Evolutionary conservation across 1,284 basidiomycete species (phyloP).

Genomic region (Rugosomyces carneus): DNA sequence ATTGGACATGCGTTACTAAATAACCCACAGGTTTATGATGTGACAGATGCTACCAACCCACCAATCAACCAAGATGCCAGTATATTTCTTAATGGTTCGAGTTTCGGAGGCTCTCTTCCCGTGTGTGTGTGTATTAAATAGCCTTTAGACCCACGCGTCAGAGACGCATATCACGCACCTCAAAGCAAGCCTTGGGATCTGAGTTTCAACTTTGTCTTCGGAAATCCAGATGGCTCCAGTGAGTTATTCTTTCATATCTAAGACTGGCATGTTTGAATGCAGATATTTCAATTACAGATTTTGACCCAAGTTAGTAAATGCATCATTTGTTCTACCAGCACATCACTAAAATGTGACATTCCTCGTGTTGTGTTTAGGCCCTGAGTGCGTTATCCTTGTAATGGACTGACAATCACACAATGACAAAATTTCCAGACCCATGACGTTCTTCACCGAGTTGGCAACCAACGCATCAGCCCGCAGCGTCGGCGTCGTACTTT

Average conservation of each 20-base stretch:
- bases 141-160: slow-evolving; percentile 41
- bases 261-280: not conserved
- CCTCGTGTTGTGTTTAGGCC: slow-evolving; percentile 23
- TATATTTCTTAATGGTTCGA: slow-evolving; percentile 57
- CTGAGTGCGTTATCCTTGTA: slow-evolving; percentile 34
- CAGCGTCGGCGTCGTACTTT: slow-evolving; percentile 49
- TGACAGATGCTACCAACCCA: slow-evolving; percentile 49
- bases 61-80: slow-evolving; percentile 39
- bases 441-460: slow-evolving; percentile 57
- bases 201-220: slow-evolving; percentile 45
- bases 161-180: slow-evolving; percentile 63
- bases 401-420: not conserved
- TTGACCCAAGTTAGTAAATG: slow-evolving; percentile 32
- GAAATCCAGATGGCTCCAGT: slow-evolving; percentile 22
- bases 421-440: slow-evolving; percentile 39
- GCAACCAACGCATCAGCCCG: slow-evolving; percentile 53
- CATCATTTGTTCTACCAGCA: not conserved
- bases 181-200: slow-evolving; percentile 53
- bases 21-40: slow-evolving; percentile 39
- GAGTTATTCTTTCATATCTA: not conserved
- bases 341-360: not conserved
- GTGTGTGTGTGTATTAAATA: not conserved
- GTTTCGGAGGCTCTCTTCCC: not conserved
- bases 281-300: slow-evolving; percentile 15
- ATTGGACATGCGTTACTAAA: not conserved